Percentiles rank a stretch among this genome's conserved stretches.
Evolutionary conservation across 2,329 filamentous ascomycete genomes (phyloP).

Genomic region (Claviceps paspali): DNA sequence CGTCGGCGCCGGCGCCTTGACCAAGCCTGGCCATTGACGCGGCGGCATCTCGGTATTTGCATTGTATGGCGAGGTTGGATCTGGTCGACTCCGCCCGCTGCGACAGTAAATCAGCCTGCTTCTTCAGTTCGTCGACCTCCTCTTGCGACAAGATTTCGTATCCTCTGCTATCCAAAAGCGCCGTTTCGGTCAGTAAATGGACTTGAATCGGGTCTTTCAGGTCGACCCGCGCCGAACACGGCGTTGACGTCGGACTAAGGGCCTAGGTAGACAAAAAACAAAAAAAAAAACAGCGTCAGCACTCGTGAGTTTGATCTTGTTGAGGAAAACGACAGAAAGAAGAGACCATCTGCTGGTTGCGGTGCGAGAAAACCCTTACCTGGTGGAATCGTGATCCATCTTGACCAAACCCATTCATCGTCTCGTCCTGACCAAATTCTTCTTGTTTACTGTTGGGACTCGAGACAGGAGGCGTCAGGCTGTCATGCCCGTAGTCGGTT

Average conservation of each 20-base stretch:
- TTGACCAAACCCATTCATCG: slow-evolving; percentile 11
- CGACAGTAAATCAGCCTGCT: slow-evolving; percentile 57
- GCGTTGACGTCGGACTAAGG: slow-evolving; percentile 1
- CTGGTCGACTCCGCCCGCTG: slow-evolving; percentile 69
- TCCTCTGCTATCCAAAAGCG: slow-evolving; percentile 70
- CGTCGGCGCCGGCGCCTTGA: slow-evolving; percentile 20
- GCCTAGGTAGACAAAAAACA: neutral
- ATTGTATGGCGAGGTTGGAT: slow-evolving; percentile 74
- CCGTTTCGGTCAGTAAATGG: slow-evolving; percentile 86
- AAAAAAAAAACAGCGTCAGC: too few relatives aligned
- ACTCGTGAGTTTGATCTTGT: too few relatives aligned
- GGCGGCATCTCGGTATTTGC: slow-evolving; percentile 87
- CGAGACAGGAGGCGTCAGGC: slow-evolving; percentile 18
- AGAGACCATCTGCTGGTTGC: neutral
- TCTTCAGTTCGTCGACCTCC: slow-evolving; percentile 84
- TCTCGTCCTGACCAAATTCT: slow-evolving; percentile 42
- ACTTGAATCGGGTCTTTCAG: slow-evolving; percentile 64
- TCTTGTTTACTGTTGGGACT: slow-evolving; percentile 32
- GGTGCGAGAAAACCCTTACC: slow-evolving; percentile 28
- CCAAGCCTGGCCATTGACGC: slow-evolving; percentile 67
- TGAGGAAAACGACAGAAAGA: too few relatives aligned
- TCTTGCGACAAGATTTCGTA: slow-evolving; percentile 82
- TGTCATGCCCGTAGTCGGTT: slow-evolving; percentile 20
- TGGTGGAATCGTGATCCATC: slow-evolving; percentile 39
- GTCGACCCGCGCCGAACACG: slow-evolving; percentile 36